Evolutionary conservation across 2,329 filamentous ascomycete genomes (phyloP), one percentile per base, ranked within the genome.

Genomic region (Monosporascus sp.): DNA sequence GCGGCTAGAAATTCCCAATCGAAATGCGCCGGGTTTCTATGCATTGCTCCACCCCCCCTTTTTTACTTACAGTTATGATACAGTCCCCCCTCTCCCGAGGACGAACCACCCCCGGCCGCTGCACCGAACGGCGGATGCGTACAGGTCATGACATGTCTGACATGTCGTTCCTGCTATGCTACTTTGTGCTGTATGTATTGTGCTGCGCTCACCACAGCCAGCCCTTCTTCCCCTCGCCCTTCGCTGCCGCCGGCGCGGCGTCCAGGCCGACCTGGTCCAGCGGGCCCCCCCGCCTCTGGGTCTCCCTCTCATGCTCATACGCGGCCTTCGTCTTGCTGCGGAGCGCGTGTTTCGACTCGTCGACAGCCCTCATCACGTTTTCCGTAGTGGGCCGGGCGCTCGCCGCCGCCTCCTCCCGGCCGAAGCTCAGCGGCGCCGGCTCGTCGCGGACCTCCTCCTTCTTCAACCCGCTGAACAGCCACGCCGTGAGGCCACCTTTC

Each of bases 261-360:
- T 74, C 70, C 31, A 76, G 62, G 0, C 77, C 79, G 3, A 81
- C 55, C 53, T 74, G 74, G 60, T 82, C 79, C 45, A 82, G 64
- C 49, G 72, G 73, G 2, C 79, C 80, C 20, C 79, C 79, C 14
- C 58, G 67, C 54, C 70, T 70, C 70, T 82, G 78, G 55, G 76
- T 77, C 58, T 77, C 72, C 58, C 73, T 74, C 67, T 82, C 79
- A 41, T 69, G 64, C 54, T 79, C 76, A 57, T 79, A 75, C 1
- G 72, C 77, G 18, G 65, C 68, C 53, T 69, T 71, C 36, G 74
- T 74, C 65, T 75, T 74, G 36, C 72, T 65, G 58, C 65, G 63
- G 6, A 74, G 38, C 48, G 57, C 60, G 15, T 65, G 65, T 57
- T 66, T 61, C 53, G 66, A 63, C 36, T 66, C 64, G 57, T 68